Base-by-base conservation (phyloP, 2,329 filamentous ascomycete genomes). In the Alternaria angustiovoidea region DNA sequence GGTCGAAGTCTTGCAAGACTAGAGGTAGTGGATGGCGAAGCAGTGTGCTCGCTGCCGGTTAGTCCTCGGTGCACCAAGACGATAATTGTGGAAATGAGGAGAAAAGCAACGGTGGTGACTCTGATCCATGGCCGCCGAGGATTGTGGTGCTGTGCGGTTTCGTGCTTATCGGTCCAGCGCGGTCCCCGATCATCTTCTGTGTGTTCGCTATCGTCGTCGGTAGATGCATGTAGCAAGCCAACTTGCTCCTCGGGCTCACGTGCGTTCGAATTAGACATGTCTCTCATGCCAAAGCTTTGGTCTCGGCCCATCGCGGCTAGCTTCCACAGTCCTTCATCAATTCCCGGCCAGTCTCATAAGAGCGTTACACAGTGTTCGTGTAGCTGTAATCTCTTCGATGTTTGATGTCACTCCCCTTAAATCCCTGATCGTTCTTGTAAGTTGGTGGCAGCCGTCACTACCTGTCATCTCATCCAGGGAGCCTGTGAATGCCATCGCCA, bases 221-320 rank as follows among this genome's bases (percentile, higher is more conserved):
- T 59, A 11, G 60, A 61, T 54, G 53, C 48, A 24, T 51, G 36
- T 4, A 72, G 54, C 14, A 75, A 61, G 7, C 71, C 70, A n/a
- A 67, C 39, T 6, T 64, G 62, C 59, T 72, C 68, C 28, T 73
- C 70, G 20, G 43, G 20, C 8, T 47, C 8, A 5, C 32, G 52
- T 9, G 18, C 30, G 8, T 26, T 38, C 30, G 34, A 54, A n/a
- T 22, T 56, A 44, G 39, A 61, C 59, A 51, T 60, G 47, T 46
- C 54, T 11, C 57, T 41, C 56, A 57, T 41, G 18, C 51, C 58
- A 24, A 62, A 65, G 12, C 41, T 56, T 47, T 65, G 51, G 39
- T 59, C 30, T n/a, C 32, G 42, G 14, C 46, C 28, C 47, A 53
- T 57, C 14, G 41, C 26, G 32, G 28, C n/a, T 39, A 51, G 46